Evolutionary conservation across 2,329 filamentous ascomycete species (phyloP), one percentile per base, ranked within the genome.

Genomic region (Sclerotinia glacialis): DNA sequence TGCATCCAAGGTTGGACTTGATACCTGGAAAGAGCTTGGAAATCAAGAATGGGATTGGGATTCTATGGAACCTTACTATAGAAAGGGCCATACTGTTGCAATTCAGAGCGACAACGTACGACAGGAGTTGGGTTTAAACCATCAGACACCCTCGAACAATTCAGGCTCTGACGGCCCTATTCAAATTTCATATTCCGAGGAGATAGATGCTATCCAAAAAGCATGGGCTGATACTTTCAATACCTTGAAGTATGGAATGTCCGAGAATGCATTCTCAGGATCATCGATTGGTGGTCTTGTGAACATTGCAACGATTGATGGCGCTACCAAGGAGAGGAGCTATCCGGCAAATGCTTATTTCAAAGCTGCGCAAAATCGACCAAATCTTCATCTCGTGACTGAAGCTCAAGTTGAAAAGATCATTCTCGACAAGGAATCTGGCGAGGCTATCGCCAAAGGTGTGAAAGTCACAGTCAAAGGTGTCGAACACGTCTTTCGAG

Each of bases 21-120:
- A 81, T 56, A 71, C 75, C 1, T 82, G 80, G 80, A 74, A 76
- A 50, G 71, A 72, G 5, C 68, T 82, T 12, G 80, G 79, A 0
- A 79, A 79, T 6, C 82, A 79, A 80, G 73, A 72, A 26, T 80
- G 77, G 72, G 70, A 77, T 23, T 79, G 76, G 71, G 70, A 78
- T 6, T 62, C 46, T 0, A 67, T 69, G 55, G 12, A 55, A 1
- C 79, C 78, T 1, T 81, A 81, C 65, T 76, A 81, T 60, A 75
- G 73, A 16, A 80, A 80, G 69, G 77, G 77, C 11, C 55, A 69
- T 69, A 73, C 56, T 46, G 31, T 58, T 23, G 56, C 26, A 18
- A 28, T 60, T 16, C 42, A 16, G 7, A 16, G 16, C n/a, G 56
- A 60, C 8, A 16, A 14, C 2, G 3, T 23, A 21, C 11, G 56